phyloP scores from a whole-genome alignment of 1,139 yeast genomes.

The Suhomyces maxii region DNA sequence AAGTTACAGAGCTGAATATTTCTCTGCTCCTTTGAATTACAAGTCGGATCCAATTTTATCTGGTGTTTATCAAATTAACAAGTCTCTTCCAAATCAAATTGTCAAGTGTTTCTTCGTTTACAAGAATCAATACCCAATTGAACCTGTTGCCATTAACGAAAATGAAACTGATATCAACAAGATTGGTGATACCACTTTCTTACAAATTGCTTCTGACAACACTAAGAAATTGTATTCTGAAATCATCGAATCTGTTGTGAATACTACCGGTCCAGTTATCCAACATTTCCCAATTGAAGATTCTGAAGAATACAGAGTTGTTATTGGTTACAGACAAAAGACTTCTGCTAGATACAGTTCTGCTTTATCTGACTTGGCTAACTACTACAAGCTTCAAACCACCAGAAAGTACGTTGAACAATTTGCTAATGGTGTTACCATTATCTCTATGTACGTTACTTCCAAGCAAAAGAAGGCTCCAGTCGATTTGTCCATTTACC shows the following conservation, averaged over 20 bases:
- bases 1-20: conserved; percentile 78
- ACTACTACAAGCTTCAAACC: conserved; percentile 82
- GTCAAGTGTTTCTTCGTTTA: conserved; percentile 85
- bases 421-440: conserved; percentile 83
- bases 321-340: conserved; percentile 84
- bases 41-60: conserved; percentile 47
- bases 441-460: conserved; percentile 81
- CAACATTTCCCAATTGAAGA: conserved; percentile 82
- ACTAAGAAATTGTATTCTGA: conserved; percentile 77
- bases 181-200: conserved; percentile 79
- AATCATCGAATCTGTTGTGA: conserved; percentile 66
- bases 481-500: conserved; percentile 78
- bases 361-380: conserved; percentile 84
- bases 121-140: conserved; percentile 60
- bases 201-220: conserved; percentile 74
- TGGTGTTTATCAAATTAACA: conserved; percentile 40
- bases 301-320: conserved; percentile 76
- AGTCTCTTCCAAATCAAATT: conserved; percentile 44
- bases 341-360: conserved; percentile 86
- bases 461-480: conserved; percentile 48
- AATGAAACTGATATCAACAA: conserved; percentile 55
- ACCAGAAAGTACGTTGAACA: conserved; percentile 94
- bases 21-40: conserved; percentile 65
- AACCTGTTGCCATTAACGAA: conserved; percentile 24
- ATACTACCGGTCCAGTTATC: conserved; percentile 89